Evolutionary conservation across 768 basidiomycete species (phyloP).

Genomic region (Pleurotus eryngii): DNA sequence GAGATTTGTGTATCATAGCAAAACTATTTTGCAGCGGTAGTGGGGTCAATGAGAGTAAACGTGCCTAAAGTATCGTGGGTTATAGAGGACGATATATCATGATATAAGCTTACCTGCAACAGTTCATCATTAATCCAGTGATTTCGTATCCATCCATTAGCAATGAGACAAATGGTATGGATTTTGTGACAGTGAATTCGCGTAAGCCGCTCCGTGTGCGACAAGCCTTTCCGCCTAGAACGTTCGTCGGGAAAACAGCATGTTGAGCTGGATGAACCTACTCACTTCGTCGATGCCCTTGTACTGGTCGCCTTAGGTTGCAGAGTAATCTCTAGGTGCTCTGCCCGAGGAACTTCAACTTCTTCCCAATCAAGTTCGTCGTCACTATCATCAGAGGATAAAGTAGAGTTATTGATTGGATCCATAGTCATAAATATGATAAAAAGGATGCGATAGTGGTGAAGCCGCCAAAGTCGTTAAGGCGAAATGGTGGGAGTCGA

Average conservation of each 20-base stretch:
- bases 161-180: conserved; percentile 80
- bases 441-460: not conserved
- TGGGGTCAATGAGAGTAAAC: conserved; percentile 85
- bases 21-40: conserved; percentile 79
- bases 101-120: conserved; percentile 63
- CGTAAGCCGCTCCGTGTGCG: conserved; percentile 65
- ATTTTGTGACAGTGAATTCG: conserved; percentile 86
- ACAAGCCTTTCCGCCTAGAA: conserved; percentile 44
- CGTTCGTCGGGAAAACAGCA: conserved; percentile 37
- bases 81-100: not conserved
- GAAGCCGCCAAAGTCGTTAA: no score
- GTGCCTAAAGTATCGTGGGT: conserved; percentile 51
- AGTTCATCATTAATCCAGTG: conserved; percentile 79
- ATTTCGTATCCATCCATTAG: conserved; percentile 74
- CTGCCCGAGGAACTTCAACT: conserved; percentile 55
- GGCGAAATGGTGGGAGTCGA: no score
- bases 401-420: conserved; percentile 11
- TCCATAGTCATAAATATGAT: not conserved
- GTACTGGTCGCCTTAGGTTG: conserved; percentile 29
- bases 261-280: conserved; percentile 21
- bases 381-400: conserved; percentile 38
- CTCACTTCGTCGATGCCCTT: conserved; percentile 21
- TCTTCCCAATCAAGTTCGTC: conserved; percentile 84
- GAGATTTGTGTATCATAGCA: conserved; percentile 74
- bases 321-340: conserved; percentile 72